Evolutionary conservation across 768 basidiomycete genomes (phyloP).

Genomic region (Lentinula raphanica): DNA sequence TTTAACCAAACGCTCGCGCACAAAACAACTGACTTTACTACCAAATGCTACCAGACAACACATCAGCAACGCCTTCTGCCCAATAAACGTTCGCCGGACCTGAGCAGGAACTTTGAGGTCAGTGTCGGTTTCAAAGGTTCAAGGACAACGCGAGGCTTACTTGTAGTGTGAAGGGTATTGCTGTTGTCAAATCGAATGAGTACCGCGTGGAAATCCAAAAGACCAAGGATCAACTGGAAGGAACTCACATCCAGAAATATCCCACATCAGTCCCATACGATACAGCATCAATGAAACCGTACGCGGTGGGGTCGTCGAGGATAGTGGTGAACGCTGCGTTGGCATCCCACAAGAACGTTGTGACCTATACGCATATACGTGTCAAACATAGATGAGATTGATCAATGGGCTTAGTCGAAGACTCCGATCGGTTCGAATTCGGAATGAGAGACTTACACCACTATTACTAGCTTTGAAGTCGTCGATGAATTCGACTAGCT

Average conservation of each 20-base stretch:
- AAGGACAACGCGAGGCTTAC: constrained; percentile 25
- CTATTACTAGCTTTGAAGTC: constrained; percentile 38
- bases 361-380: constrained; percentile 31
- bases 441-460: constrained; percentile 31
- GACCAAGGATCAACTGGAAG: background rate
- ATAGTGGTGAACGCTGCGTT: constrained; percentile 44
- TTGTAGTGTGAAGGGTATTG: constrained; percentile 50
- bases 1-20: no score
- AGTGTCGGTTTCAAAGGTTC: background rate
- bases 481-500: constrained; percentile 35
- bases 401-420: background rate
- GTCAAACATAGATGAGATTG: background rate
- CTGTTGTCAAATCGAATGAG: constrained; percentile 20
- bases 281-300: constrained; percentile 51
- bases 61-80: constrained; percentile 22
- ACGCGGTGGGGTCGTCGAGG: constrained; percentile 41
- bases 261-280: constrained; percentile 36
- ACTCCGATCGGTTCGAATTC: background rate
- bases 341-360: constrained; percentile 47
- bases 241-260: constrained; percentile 50
- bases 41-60: constrained; percentile 18
- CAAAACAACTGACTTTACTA: background rate
- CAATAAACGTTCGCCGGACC: constrained; percentile 38
- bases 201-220: background rate
- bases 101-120: constrained; percentile 8